These are phyloP conservation scores for Somion occarium DNA, from an alignment of 1,284 basidiomycete genomes.

Conservation along the genomic window DNA sequence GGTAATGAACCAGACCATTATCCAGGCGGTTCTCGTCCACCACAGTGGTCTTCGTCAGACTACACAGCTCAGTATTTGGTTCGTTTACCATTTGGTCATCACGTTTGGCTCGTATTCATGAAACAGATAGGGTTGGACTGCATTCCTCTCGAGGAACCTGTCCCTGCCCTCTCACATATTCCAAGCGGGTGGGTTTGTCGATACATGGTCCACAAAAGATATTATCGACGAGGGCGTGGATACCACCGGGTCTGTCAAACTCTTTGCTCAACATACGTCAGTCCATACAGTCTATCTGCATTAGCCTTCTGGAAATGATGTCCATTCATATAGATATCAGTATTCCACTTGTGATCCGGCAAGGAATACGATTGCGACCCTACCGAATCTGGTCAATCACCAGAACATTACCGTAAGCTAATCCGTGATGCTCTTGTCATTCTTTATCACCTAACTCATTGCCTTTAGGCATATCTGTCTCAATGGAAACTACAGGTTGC, in stretches of 20 bases:
- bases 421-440: background rate
- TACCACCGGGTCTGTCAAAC: constrained; percentile 22
- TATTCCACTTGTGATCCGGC: constrained; percentile 34
- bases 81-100: constrained; percentile 5
- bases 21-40: constrained; percentile 22
- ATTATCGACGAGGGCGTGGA: constrained; percentile 28
- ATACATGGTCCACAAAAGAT: constrained; percentile 27
- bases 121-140: constrained; percentile 26
- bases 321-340: constrained; percentile 28
- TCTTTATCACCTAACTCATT: background rate
- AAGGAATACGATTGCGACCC: constrained; percentile 29
- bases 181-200: constrained; percentile 28
- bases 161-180: constrained; percentile 26
- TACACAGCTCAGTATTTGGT: constrained; percentile 30
- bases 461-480: constrained; percentile 27
- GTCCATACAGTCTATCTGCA: too few relatives aligned
- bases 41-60: constrained; percentile 26
- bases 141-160: constrained; percentile 23
- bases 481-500: constrained; percentile 33
- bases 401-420: constrained; percentile 28
- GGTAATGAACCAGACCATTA: constrained; percentile 36
- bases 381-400: constrained; percentile 31
- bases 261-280: constrained; percentile 31
- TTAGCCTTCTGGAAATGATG: too few relatives aligned
- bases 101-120: background rate